Evolutionary conservation across 495 filamentous ascomycete genomes (phyloP), one percentile per base, ranked within the genome.

Genomic region (Neurospora sp.): DNA sequence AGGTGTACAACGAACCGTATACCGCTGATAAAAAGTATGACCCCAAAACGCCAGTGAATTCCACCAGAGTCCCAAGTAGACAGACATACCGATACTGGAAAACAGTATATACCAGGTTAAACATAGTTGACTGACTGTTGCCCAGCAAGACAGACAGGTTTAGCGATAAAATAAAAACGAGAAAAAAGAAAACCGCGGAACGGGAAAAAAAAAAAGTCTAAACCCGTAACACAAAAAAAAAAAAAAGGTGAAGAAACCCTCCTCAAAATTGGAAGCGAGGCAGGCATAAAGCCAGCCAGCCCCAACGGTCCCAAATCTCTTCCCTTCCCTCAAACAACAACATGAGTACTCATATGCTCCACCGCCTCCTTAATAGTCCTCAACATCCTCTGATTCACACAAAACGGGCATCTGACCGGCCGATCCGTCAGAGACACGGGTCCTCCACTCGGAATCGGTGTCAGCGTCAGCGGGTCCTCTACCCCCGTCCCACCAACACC

Each of bases 311-410:
- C 15, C n/a, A 5, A 5, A 24, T 54, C 48, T n/a, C 10, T 6
- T 2, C 5, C 5, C 21, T 24, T 39, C 10, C 38, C 21, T 78
- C 69, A 88, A 54, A 89, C 86, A 69, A 87, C 82, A 17, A 89
- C 87, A 71, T 89, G 87, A 39, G 85, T 88, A 66, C 84, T 86
- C 86, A 89, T 84, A 73, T 89, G 87, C 79, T 89, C 86, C 3
- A 89, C 87, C 15, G 87, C 86, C 77, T 88, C 87, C 79, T 88
- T 87, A 45, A 89, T 85, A 17, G 80, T 87, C 42, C 85, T 81
- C 74, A 89, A 84, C 86, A 87, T 86, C 9, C 86, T 81, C 78
- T 85, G 85, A 73, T 89, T 89, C 31, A 88, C 80, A 73, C 87
- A 89, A 75, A 86, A 89, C 6, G 87, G 87, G 69, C 87, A 89